phyloP scores from a whole-genome alignment of 352 stramenopile species.

The Phytopythium litorale region DNA sequence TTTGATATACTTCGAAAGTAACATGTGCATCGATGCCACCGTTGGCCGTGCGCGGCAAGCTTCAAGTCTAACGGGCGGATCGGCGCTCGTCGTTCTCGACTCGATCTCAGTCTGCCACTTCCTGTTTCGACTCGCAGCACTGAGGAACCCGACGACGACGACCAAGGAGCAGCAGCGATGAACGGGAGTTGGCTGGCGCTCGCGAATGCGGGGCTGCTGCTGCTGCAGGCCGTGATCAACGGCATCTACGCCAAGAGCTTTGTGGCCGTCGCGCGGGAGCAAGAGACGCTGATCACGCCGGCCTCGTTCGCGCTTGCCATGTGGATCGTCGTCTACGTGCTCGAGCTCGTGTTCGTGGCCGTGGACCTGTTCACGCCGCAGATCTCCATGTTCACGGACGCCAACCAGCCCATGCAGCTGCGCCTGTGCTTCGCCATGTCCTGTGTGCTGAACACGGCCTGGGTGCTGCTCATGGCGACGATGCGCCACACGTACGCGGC shows the following conservation, averaged over 20 bases:
- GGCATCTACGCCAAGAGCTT: slow-evolving; percentile 60
- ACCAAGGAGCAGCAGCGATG: slow-evolving; percentile 24
- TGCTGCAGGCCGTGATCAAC: slow-evolving; percentile 60
- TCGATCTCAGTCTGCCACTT: neutral
- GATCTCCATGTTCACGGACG: slow-evolving; percentile 68
- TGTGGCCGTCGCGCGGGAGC: slow-evolving; percentile 38
- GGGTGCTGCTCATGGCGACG: slow-evolving; percentile 57
- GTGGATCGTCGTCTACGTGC: slow-evolving; percentile 66
- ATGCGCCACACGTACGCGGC: slow-evolving; percentile 49
- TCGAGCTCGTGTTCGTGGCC: slow-evolving; percentile 57
- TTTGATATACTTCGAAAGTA: neutral
- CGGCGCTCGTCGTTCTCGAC: neutral
- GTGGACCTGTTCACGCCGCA: slow-evolving; percentile 64
- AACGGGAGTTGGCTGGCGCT: slow-evolving; percentile 48
- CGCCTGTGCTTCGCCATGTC: slow-evolving; percentile 59
- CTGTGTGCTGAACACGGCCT: slow-evolving; percentile 63
- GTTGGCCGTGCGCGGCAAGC: neutral
- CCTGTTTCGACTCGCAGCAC: neutral
- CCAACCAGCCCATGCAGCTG: slow-evolving; percentile 58
- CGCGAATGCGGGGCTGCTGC: slow-evolving; percentile 55
- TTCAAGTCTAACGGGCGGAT: slow-evolving; percentile 3
- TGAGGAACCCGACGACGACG: neutral
- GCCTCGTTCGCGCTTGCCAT: slow-evolving; percentile 56
- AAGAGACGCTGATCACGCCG: slow-evolving; percentile 72
- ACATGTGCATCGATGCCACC: neutral